Evolutionary conservation across 352 stramenopile genomes (phyloP), one percentile per base, ranked within the genome.

Genomic region (Phytophthora cajani): DNA sequence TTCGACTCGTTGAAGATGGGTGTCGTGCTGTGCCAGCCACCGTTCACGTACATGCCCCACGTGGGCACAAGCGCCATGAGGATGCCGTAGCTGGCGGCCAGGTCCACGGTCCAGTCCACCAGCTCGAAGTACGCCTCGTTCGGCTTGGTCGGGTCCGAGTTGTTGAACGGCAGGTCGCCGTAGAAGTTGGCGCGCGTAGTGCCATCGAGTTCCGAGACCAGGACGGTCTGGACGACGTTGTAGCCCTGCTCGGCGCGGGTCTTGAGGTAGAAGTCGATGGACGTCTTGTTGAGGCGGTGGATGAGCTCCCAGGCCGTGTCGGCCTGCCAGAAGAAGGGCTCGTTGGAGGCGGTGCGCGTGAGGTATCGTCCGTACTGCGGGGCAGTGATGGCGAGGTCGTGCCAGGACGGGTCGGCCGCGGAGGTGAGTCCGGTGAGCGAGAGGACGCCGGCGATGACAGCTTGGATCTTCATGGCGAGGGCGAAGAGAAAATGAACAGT

Each of bases 171-270:
- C 30, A 75, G 27, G 23, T 67, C 69, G 5, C 69, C 69, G 16
- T 73, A 75, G 58, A 75, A 75, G 47, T 72, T 75, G 6, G 55
- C n/a, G 47, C 53, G 63, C 11, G 69, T 75, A 10, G 69, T 66
- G 42, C 62, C 69, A 32, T 72, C 64, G 4, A 64, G 32, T 46
- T 71, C 68, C 11, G 62, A 56, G 57, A 75, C 36, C 19, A 75
- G 49, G 0, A 71, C 67, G 11, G 55, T 67, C 67, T 64, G 67
- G 19, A 71, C 67, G n/a, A 61, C 62, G 40, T 71, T 74, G 56
- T 44, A 74, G 3, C 62, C 67, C 30, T 74, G 67, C n/a, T 69
- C 63, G 21, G 68, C 62, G 12, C 51, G 66, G n/a, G 44, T 73
- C 21, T 42, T 12, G 17, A 75, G 62, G 51, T 75, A 71, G 16